Base-by-base conservation (phyloP, 805 yeast species). In the Kuraishia hungarica region DNA sequence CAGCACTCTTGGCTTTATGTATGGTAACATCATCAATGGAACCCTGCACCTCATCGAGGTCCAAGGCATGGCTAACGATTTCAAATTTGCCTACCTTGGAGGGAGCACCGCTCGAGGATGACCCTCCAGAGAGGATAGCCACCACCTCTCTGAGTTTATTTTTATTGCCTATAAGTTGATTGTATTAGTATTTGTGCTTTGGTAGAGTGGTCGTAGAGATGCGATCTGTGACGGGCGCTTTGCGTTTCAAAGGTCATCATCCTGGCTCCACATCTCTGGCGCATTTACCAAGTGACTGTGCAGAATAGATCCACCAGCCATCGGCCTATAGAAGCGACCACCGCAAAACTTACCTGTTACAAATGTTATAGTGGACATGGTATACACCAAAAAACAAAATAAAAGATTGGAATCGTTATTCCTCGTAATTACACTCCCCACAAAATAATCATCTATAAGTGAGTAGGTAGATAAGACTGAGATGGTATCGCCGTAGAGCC, bases 1-100 rank as follows among this genome's bases (percentile, higher is more conserved):
- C 87, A 1, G 97, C 97, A 13, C 84, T 77, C 62, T 76, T 71
- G 55, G 96, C 89, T 68, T 94, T 94, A 64, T 84, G 89, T 50
- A 75, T 76, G 0, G 97, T 87, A 49, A 94, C 93, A 54, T 87
- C 88, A 48, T 84, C 85, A 51, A 91, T 79, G 22, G 93, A 72
- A 29, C 97, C 99, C 71, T 94, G 99, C 51, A 94, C 70, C 72
- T 94, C 99, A 53, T 86, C 94, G 20, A 94, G 74, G 65, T 94
- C 99, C 35, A 96, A 67, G 35, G 83, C 75, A 58, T 80, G 71
- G 69, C 87, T 91, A 22, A 74, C 73, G 56, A 94, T 78, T 43
- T 64, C 69, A 67, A 63, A 80, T 20, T 72, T 68, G 3, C 86
- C 87, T 19, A 81, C 80, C 52, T 61, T 63, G 15, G 68, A 57